Percentiles rank a stretch among this genome's conserved stretches.
phyloP scores from a whole-genome alignment of 202 grass and related monocot species.

The Schoenoplectus tabernaemontani region DNA sequence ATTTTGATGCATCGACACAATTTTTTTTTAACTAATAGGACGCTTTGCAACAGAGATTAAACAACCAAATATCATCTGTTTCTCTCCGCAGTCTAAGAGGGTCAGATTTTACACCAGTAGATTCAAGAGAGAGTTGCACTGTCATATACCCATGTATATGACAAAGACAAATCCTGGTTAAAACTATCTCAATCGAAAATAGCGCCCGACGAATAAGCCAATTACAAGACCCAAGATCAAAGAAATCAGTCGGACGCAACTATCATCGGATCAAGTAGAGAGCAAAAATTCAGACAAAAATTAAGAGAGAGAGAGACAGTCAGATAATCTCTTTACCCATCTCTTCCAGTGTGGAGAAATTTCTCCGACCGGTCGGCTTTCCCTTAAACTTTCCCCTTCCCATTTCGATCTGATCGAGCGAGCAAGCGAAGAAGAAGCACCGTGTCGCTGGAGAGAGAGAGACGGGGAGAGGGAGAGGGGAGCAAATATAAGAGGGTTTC shows the following conservation, averaged over 20 bases:
- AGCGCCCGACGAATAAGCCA: not conserved
- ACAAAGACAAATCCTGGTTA: not conserved
- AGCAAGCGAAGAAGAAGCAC: slow-evolving; percentile 2
- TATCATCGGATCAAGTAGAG: not conserved
- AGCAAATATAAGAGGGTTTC: slow-evolving; percentile 11
- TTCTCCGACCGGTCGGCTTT: slow-evolving; percentile 90
- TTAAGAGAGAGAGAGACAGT: not conserved
- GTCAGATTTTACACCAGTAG: no score
- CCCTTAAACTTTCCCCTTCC: slow-evolving; percentile 96
- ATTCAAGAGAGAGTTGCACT: no score
- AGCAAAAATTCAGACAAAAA: not conserved
- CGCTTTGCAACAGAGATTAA: not conserved
- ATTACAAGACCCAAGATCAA: not conserved
- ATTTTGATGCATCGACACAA: not conserved
- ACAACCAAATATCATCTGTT: not conserved
- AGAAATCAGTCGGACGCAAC: not conserved
- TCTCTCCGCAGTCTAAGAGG: not conserved
- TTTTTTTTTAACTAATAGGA: not conserved
- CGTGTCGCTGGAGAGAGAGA: slow-evolving; percentile 1
- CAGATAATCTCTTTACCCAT: slow-evolving; percentile 49
- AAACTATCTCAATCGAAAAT: not conserved
- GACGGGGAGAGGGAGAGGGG: slow-evolving; percentile 7
- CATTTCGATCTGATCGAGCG: slow-evolving; percentile 38
- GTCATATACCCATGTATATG: no score
- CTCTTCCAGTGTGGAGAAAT: slow-evolving; percentile 93